Percentiles rank a stretch among this genome's conserved stretches.
Conservation (phyloP, 2,329 filamentous ascomycete genomes). For the Apiospora kogelbergensis region DNA sequence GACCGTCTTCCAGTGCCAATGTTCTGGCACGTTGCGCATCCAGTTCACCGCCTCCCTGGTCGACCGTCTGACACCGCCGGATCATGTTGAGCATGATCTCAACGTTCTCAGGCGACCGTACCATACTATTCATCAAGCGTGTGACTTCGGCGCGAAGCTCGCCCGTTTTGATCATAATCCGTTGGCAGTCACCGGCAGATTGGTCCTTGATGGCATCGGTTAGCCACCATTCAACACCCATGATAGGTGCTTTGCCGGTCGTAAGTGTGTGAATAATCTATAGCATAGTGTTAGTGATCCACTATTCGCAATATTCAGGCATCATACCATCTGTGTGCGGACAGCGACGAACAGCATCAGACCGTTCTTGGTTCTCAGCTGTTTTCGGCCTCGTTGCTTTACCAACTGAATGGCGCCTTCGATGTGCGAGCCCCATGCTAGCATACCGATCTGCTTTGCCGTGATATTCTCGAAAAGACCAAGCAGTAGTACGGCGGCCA, state of each 20-base stretch:
- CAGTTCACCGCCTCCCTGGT: conserved; percentile 53
- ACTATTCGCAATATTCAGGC: background rate
- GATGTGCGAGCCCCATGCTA: conserved; percentile 64
- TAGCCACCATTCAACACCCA: conserved; percentile 62
- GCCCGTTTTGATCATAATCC: conserved; percentile 52
- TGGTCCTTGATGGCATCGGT: conserved; percentile 50
- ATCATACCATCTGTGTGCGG: conserved; percentile 57
- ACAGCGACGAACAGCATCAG: conserved; percentile 59
- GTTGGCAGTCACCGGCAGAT: conserved; percentile 47
- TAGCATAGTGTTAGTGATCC: conserved; percentile 13
- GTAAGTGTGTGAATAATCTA: conserved; percentile 59
- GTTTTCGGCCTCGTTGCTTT: conserved; percentile 55
- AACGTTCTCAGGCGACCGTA: conserved; percentile 49
- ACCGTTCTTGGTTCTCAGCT: conserved; percentile 53
- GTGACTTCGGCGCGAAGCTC: conserved; percentile 58
- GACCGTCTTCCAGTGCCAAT: conserved; percentile 52
- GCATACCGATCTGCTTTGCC: conserved; percentile 51
- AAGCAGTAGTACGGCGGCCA: conserved; percentile 60
- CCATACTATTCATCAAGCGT: conserved; percentile 44
- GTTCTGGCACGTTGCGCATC: conserved; percentile 49
- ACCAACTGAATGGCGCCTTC: conserved; percentile 63
- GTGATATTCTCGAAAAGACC: conserved; percentile 63
- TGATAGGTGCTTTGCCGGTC: conserved; percentile 49
- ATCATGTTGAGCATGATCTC: conserved; percentile 53
- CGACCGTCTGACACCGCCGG: conserved; percentile 49